Base-by-base conservation (phyloP, 108 stramenopile genomes). In the Pseudonitzschia delicatissima region DNA sequence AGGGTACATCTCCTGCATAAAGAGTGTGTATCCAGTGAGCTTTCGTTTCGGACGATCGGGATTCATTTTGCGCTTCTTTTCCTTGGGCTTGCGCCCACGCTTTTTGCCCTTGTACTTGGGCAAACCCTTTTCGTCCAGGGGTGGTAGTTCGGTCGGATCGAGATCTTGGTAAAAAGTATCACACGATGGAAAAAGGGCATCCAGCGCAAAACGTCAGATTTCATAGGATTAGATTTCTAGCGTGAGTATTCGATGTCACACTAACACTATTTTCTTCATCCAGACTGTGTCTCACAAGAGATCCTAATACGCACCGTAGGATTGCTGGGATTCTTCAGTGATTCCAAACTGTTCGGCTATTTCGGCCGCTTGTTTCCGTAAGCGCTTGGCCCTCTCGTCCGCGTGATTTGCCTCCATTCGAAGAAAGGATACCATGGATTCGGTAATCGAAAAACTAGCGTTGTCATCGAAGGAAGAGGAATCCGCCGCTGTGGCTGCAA, bases 31-130 rank as follows among this genome's bases (percentile, higher is more conserved):
- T 4, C 63, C 82, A 0, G 82, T 83, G 34, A 79, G 78, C 39
- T 77, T 59, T 31, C 82, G 74, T 45, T 79, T 83, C 4, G 40
- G 52, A 48, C 76, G 62, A 61, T 73, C 68, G 5, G 82, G 71
- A 42, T 83, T 77, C 45, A 18, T n/a, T 25, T 71, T 67, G 9
- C 82, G 82, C 36, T 77, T 77, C 12, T 76, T 55, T 5, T 51
- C 34, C 58, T 77, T 76, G n/a, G 75, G 75, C 47, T 83, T 83
- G 27, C 78, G 70, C 20, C 82, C 82, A 5, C 82, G 74, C 57
- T 83, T 83, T 53, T 77, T 77, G 5, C 82, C 82, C 60, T 70
- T 74, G 61, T 83, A 83, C 53, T 83, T 83, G 12, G 82, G 82
- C 27, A 70, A 25, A 2, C 82, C 82, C 32, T 79, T 66, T 50